A percentile compares a stretch with the other conserved stretches of the same genome.
Evolutionary conservation across 345 rosid species (phyloP).

Genomic region (Gossypium mustelinum): DNA sequence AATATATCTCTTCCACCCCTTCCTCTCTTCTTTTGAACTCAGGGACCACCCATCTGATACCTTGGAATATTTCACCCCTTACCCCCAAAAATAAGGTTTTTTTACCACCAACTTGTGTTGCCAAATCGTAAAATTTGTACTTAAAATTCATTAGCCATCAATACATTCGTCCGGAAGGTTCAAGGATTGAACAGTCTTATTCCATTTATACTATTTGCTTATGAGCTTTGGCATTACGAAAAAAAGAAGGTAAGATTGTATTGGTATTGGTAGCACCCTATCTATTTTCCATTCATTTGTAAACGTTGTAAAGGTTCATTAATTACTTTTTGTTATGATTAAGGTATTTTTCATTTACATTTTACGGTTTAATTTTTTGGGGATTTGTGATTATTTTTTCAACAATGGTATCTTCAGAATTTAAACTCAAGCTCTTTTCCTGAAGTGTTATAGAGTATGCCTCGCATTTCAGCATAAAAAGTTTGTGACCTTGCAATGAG

Average conservation of each 20-base stretch:
- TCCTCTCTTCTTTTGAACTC: background rate
- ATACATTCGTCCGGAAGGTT: background rate
- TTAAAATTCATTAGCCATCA: background rate
- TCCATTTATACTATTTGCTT: background rate
- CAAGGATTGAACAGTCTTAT: background rate
- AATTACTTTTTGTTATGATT: background rate
- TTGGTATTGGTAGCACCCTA: background rate
- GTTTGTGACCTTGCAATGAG: too few species aligned
- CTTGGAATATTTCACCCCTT: slow-evolving; percentile 4
- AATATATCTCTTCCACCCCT: background rate
- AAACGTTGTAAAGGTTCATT: background rate
- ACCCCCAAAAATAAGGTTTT: background rate
- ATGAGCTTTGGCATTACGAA: background rate
- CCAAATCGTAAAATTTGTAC: background rate
- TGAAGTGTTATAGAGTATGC: too few species aligned
- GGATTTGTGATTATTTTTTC: too few species aligned
- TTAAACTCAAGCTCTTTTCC: too few species aligned
- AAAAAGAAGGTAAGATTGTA: background rate
- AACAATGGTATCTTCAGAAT: too few species aligned
- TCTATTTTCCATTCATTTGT: background rate
- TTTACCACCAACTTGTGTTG: background rate
- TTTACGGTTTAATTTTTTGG: too few species aligned
- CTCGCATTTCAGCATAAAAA: too few species aligned
- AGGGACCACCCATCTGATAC: slow-evolving; percentile 16
- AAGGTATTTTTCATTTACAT: too few species aligned